Evolutionary conservation across 2,329 filamentous ascomycete species (phyloP).

Genomic region (Aspergillus vadensis): DNA sequence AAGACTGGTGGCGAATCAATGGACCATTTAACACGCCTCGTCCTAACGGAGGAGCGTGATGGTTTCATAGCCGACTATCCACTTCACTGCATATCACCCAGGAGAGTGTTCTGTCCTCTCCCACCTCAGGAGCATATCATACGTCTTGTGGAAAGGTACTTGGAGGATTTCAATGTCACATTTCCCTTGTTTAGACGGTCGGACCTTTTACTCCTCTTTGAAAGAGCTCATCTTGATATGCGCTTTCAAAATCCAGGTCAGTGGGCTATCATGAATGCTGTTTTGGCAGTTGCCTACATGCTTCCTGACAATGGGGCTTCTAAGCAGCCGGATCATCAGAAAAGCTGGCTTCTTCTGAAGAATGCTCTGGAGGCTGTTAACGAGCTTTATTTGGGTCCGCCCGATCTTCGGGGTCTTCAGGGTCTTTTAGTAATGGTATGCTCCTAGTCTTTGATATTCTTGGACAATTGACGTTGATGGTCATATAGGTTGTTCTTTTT

Average conservation of each 20-base stretch:
- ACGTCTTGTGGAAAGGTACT: slow-evolving; percentile 14
- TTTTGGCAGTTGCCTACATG: slow-evolving; percentile 18
- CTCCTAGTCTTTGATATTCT: not conserved
- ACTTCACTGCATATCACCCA: slow-evolving; percentile 7
- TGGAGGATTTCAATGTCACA: slow-evolving; percentile 17
- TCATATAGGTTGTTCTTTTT: slow-evolving; percentile 15
- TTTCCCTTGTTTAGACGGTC: slow-evolving; percentile 18
- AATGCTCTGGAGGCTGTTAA: slow-evolving; percentile 17
- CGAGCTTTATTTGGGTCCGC: slow-evolving; percentile 17
- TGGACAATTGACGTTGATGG: not conserved
- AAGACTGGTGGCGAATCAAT: slow-evolving; percentile 10
- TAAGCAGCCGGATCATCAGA: slow-evolving; percentile 13
- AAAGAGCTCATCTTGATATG: slow-evolving; percentile 6
- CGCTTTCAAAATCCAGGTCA: slow-evolving; percentile 10
- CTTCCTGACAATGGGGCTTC: slow-evolving; percentile 3
- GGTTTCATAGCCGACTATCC: not conserved
- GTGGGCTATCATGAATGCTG: slow-evolving; percentile 20
- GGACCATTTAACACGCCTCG: not conserved
- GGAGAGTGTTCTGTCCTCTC: slow-evolving; percentile 13
- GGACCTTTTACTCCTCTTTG: slow-evolving; percentile 15
- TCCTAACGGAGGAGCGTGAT: not conserved
- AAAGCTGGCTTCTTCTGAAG: slow-evolving; percentile 21
- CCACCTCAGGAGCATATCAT: slow-evolving; percentile 15
- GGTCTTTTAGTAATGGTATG: slow-evolving; percentile 20
- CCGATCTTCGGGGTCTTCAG: slow-evolving; percentile 19